These are phyloP conservation scores for Salix dunnii DNA, from an alignment of 345 rosid genomes.

Conservation along the genomic window DNA sequence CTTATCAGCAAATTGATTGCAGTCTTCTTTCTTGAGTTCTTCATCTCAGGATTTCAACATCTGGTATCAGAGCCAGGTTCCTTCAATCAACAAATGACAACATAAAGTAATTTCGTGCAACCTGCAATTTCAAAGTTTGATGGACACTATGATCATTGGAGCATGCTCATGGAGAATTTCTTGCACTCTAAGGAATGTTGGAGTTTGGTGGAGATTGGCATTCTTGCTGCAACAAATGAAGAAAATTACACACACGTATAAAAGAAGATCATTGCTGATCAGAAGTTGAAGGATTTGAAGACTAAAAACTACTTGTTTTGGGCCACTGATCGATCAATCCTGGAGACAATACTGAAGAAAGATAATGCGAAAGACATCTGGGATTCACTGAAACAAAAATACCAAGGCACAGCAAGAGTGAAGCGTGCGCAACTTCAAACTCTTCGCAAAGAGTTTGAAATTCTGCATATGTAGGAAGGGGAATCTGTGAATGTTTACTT, in stretches of 20 bases:
- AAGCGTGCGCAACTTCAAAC: not conserved
- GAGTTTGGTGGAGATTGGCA: not conserved
- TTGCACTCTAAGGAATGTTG: not conserved
- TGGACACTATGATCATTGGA: not conserved
- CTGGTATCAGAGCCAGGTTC: too few species aligned
- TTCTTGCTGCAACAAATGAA: not conserved
- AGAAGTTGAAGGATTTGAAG: not conserved
- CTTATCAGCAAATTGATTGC: too few species aligned
- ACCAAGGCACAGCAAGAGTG: not conserved
- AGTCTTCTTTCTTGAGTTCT: too few species aligned
- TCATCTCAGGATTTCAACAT: too few species aligned
- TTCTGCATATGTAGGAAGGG: not conserved
- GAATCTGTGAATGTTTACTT: not conserved
- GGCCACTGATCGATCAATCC: not conserved
- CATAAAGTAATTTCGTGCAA: not conserved
- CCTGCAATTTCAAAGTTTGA: not conserved
- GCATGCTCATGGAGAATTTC: not conserved
- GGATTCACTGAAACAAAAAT: not conserved
- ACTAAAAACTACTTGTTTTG: not conserved
- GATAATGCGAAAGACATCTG: not conserved
- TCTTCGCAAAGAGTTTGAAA: slow-evolving; percentile 6
- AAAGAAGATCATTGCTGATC: not conserved
- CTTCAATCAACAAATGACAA: not conserved
- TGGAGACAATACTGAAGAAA: not conserved
- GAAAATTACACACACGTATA: not conserved